Conservation (phyloP, 2,329 filamentous ascomycete species). For the Myriosclerotinia duriaeana region DNA sequence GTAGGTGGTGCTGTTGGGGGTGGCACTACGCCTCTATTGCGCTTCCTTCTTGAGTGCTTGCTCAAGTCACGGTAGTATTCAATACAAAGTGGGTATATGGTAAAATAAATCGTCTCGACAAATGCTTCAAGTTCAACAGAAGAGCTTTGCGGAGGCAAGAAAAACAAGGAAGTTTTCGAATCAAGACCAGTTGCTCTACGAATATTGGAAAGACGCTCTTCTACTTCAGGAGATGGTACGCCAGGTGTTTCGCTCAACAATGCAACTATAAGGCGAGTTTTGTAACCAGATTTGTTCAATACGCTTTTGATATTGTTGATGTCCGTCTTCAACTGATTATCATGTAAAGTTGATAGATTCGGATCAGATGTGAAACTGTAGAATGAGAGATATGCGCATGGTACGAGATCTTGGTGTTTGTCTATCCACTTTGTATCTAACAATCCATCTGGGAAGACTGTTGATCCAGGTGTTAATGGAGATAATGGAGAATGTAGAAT, state of each 20-base stretch:
- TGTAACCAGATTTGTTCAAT: slow-evolving; percentile 69
- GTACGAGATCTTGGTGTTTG: slow-evolving; percentile 84
- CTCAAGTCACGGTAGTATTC: slow-evolving; percentile 94
- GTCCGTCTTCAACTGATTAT: slow-evolving; percentile 84
- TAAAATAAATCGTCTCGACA: slow-evolving; percentile 68
- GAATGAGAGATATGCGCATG: slow-evolving; percentile 77
- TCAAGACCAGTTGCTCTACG: slow-evolving; percentile 78
- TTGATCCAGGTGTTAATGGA: slow-evolving; percentile 78
- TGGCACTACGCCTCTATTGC: slow-evolving; percentile 73
- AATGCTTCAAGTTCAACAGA: slow-evolving; percentile 70
- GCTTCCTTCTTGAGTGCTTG: slow-evolving; percentile 88
- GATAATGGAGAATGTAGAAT: slow-evolving; percentile 89
- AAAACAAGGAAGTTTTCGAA: slow-evolving; percentile 76
- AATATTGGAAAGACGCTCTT: slow-evolving; percentile 77
- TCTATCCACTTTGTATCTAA: slow-evolving; percentile 78
- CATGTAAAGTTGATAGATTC: slow-evolving; percentile 72
- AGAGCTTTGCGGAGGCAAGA: slow-evolving; percentile 73
- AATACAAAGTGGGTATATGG: slow-evolving; percentile 70
- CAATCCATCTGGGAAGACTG: slow-evolving; percentile 85
- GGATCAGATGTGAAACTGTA: slow-evolving; percentile 73
- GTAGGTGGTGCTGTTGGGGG: slow-evolving; percentile 81
- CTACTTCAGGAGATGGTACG: slow-evolving; percentile 56
- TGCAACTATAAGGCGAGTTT: slow-evolving; percentile 73
- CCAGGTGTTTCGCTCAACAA: slow-evolving; percentile 71
- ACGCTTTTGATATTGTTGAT: slow-evolving; percentile 74